Evolutionary conservation across 495 filamentous ascomycete genomes (phyloP).

Genomic region (Penicillium nucicola): DNA sequence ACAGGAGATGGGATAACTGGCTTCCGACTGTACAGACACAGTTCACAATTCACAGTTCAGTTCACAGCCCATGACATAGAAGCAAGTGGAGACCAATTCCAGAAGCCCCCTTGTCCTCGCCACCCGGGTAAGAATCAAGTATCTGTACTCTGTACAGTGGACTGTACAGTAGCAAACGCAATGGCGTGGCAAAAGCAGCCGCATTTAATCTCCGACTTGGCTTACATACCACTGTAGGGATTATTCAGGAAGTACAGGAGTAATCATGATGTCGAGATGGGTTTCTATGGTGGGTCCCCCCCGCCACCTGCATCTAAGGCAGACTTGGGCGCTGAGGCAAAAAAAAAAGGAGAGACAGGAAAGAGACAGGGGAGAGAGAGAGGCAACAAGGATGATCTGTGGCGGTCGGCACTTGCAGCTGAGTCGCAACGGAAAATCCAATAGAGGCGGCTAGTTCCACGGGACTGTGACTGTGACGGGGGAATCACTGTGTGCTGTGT

Average conservation of each 20-base stretch:
- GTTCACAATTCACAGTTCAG: too few species aligned
- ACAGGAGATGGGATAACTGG: too few species aligned
- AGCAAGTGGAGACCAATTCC: background rate
- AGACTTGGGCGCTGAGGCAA: conserved; percentile 3
- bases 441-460: too few species aligned
- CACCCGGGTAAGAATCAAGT: background rate
- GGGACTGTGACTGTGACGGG: too few species aligned
- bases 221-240: background rate
- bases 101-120: conserved; percentile 1
- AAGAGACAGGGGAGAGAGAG: background rate
- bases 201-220: conserved; percentile 1
- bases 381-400: conserved; percentile 2
- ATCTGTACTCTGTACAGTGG: background rate
- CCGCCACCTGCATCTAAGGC: conserved; percentile 8
- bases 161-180: too few species aligned
- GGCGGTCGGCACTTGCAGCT: background rate
- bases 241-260: background rate
- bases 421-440: background rate
- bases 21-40: too few species aligned
- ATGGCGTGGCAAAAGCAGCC: conserved; percentile 1
- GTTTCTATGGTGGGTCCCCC: conserved; percentile 7
- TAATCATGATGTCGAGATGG: conserved; percentile 10
- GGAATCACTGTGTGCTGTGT: too few species aligned
- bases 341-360: background rate
- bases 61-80: too few species aligned